These are phyloP conservation scores for Parasitella parasitica DNA, from an alignment of 371 early-diverging fungal species.

Conservation along the genomic window DNA sequence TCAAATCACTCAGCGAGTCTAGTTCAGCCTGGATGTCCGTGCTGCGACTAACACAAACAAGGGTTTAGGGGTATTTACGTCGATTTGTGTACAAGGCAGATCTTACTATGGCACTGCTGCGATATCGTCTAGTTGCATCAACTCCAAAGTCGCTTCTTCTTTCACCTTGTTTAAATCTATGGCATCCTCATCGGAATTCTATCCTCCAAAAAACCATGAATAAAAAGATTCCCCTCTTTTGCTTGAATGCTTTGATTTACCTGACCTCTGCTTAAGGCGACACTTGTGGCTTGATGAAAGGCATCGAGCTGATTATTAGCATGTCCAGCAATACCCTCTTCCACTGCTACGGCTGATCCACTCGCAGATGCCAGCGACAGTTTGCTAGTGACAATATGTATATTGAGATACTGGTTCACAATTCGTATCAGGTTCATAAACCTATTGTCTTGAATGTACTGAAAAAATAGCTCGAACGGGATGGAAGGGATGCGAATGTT, in stretches of 20 bases:
- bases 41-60: slow-evolving; percentile 49
- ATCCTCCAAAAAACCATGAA: neutral
- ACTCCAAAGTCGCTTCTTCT: slow-evolving; percentile 4
- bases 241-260: neutral
- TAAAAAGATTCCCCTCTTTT: neutral
- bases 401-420: slow-evolving; percentile 93
- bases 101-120: slow-evolving; percentile 65
- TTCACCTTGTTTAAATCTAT: neutral
- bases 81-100: neutral
- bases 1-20: slow-evolving; percentile 79
- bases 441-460: slow-evolving; percentile 92
- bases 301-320: slow-evolving; percentile 10
- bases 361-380: slow-evolving; percentile 22
- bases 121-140: slow-evolving; percentile 38
- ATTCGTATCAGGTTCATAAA: slow-evolving; percentile 86
- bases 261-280: neutral
- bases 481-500: slow-evolving; percentile 85
- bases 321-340: slow-evolving; percentile 35
- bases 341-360: slow-evolving; percentile 12
- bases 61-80: neutral
- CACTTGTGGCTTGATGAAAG: neutral
- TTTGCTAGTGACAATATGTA: slow-evolving; percentile 50
- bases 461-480: slow-evolving; percentile 90
- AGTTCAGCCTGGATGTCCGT: slow-evolving; percentile 76
- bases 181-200: neutral